Percentiles rank a stretch among this genome's conserved stretches.
Conservation (phyloP, 1,139 yeast species). For the Protomyces lactucae-debilis region DNA sequence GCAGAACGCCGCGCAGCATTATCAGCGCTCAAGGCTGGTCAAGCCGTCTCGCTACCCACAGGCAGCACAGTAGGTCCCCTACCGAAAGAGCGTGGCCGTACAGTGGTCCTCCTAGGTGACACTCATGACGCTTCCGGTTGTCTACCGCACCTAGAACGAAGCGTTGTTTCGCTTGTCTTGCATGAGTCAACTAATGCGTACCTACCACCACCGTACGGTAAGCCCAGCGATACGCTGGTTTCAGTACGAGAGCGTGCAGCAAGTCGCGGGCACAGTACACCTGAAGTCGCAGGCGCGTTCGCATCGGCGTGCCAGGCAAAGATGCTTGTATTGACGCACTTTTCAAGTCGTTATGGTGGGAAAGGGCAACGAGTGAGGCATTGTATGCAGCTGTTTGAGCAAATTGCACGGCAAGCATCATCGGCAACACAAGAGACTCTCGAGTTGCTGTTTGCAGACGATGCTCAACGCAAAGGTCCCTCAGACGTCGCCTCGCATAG, state of each 20-base stretch:
- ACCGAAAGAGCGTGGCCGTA: constrained; percentile 6
- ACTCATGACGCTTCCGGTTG: constrained; percentile 15
- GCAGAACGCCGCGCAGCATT: background rate
- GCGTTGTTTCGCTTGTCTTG: constrained; percentile 8
- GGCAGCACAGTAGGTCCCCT: background rate
- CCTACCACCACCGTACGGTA: constrained; percentile 10
- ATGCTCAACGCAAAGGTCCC: background rate
- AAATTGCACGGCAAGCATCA: constrained; percentile 11
- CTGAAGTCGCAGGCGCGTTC: constrained; percentile 26
- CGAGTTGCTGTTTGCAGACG: background rate
- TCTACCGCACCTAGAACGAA: background rate
- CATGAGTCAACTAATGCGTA: constrained; percentile 27
- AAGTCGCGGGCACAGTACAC: constrained; percentile 24
- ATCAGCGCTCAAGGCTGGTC: constrained; percentile 4
- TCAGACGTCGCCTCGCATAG: too few species aligned
- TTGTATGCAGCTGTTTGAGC: constrained; percentile 12
- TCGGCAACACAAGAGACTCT: constrained; percentile 6
- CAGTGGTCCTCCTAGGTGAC: constrained; percentile 21
- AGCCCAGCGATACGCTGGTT: constrained; percentile 2
- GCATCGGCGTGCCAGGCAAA: constrained; percentile 4
- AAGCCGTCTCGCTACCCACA: background rate
- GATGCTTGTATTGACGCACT: constrained; percentile 13
- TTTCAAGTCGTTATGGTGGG: constrained; percentile 25
- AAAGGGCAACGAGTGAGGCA: constrained; percentile 2
- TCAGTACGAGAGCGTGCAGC: constrained; percentile 5